These are phyloP conservation scores for Umbelopsis ramanniana DNA, from an alignment of 192 early-diverging fungal species.

Conservation along the genomic window DNA sequence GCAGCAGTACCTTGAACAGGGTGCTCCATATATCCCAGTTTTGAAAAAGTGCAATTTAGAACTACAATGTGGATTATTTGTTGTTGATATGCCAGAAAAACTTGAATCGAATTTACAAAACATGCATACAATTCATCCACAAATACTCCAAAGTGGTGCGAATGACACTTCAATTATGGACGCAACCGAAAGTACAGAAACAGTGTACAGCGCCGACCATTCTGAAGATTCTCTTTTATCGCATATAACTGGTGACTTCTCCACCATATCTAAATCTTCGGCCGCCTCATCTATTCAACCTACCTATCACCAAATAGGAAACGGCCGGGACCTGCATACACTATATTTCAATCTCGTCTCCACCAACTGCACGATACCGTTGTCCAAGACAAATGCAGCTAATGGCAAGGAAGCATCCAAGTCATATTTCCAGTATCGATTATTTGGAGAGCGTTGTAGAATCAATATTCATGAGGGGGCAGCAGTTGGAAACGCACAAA, in stretches of 20 bases:
- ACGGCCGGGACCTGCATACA: background rate
- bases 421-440: background rate
- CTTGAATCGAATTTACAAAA: too few species aligned
- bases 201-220: background rate
- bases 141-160: too few species aligned
- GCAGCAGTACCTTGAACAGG: background rate
- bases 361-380: background rate
- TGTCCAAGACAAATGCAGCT: too few species aligned
- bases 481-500: background rate
- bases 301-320: conserved; percentile 12
- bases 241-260: background rate
- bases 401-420: background rate
- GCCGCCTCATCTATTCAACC: background rate
- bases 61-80: conserved; percentile 33
- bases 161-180: too few species aligned
- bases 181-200: too few species aligned
- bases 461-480: background rate
- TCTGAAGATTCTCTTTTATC: conserved; percentile 4
- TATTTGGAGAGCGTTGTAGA: background rate
- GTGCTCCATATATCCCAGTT: conserved; percentile 8
- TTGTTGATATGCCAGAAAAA: conserved; percentile 31
- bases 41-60: conserved; percentile 17
- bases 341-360: conserved; percentile 9
- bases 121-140: too few species aligned
- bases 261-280: background rate